phyloP scores from a whole-genome alignment of 768 basidiomycete species.

The Mycena galopus region DNA sequence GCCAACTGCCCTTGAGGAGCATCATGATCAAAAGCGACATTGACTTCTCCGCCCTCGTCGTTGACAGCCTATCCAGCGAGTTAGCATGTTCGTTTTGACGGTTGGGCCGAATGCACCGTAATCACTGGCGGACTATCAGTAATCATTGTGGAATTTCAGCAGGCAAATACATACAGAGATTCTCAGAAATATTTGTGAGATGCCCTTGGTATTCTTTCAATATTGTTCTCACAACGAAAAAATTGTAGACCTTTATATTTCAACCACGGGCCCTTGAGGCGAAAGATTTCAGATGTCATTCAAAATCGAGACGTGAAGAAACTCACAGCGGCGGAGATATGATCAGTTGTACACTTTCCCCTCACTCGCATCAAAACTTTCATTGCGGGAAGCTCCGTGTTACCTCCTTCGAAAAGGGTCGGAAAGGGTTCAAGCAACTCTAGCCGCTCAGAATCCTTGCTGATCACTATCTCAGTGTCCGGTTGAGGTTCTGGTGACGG shows the following conservation, averaged over 20 bases:
- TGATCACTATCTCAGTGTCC: constrained; percentile 82
- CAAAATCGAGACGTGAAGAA: background rate
- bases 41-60: constrained; percentile 94
- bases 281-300: constrained; percentile 18
- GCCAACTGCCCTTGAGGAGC: constrained; percentile 56
- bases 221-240: constrained; percentile 69
- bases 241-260: constrained; percentile 83
- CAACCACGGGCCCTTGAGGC: constrained; percentile 89
- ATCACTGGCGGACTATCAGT: constrained; percentile 69
- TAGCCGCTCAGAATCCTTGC: constrained; percentile 83
- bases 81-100: constrained; percentile 7
- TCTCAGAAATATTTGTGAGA: constrained; percentile 95
- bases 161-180: constrained; percentile 75
- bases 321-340: constrained; percentile 94
- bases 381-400: constrained; percentile 83
- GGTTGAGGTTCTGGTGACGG: constrained; percentile 82
- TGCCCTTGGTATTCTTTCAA: constrained; percentile 99
- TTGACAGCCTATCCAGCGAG: constrained; percentile 78
- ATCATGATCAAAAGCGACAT: constrained; percentile 88
- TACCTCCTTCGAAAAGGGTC: constrained; percentile 73
- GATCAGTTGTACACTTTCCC: constrained; percentile 99
- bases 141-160: background rate
- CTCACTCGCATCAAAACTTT: constrained; percentile 91
- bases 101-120: constrained; percentile 62
- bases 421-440: constrained; percentile 89